A percentile compares a stretch with the other conserved stretches of the same genome.
Evolutionary conservation across 441 rosid genomes (phyloP).

Genomic region (Eutrema salsugineum): DNA sequence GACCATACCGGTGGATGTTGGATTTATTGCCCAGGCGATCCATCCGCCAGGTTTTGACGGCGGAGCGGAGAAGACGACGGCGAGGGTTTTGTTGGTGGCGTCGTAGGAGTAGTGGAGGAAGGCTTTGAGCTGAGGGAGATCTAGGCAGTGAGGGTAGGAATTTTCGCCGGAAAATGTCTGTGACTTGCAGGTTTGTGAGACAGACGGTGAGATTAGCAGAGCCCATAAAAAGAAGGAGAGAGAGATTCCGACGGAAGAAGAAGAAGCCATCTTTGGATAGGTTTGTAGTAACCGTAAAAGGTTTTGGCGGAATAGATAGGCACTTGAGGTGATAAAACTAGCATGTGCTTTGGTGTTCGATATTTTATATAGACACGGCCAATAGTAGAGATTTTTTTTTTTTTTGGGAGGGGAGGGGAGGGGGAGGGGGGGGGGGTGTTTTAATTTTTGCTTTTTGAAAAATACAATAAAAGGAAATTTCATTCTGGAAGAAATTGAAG

Average conservation of each 20-base stretch:
- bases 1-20: conserved; percentile 44
- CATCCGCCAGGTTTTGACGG: conserved; percentile 43
- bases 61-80: conserved; percentile 45
- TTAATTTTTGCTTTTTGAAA: neutral
- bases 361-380: neutral
- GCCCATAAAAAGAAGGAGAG: conserved; percentile 22
- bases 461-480: neutral
- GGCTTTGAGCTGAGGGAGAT: conserved; percentile 51
- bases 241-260: conserved; percentile 10
- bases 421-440: too few species aligned
- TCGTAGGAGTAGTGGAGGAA: conserved; percentile 56
- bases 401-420: too few species aligned
- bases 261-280: conserved; percentile 10
- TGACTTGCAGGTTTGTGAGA: conserved; percentile 45
- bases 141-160: conserved; percentile 39
- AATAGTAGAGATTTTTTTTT: neutral
- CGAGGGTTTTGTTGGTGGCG: conserved; percentile 43
- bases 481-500: neutral
- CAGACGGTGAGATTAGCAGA: conserved; percentile 37
- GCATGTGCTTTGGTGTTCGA: neutral
- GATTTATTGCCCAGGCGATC: conserved; percentile 67
- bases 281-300: conserved; percentile 8
- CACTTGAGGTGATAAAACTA: neutral
- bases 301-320: conserved; percentile 10
- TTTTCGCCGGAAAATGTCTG: conserved; percentile 31